Base-by-base conservation (phyloP, 768 basidiomycete species). In the Psilocybe azurescens region DNA sequence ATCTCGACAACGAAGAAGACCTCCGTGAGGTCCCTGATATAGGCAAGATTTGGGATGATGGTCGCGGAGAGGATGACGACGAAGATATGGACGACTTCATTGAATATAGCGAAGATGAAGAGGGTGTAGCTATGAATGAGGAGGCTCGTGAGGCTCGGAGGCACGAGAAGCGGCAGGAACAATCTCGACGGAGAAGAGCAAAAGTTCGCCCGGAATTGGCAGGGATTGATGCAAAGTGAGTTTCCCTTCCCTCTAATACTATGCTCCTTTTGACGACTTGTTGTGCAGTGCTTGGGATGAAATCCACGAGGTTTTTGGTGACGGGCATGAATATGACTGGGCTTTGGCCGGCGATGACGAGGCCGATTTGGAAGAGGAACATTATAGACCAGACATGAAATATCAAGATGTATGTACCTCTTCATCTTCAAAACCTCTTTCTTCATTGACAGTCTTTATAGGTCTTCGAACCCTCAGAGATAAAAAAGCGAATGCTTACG, bases 391-490 rank as follows among this genome's bases (percentile, higher is more conserved):
- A 8, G 90, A 93, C 56, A 91, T 91, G 82, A 90, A 84, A 71
- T 94, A 94, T 69, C 88, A 90, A 64, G 95, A 97, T 73, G 94
- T 97, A 66, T 51, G 78, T 69, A 8, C 4, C 14, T 29, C 16
- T 36, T 58, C 58, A 61, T 61, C 69, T 44, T 53, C 38, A 53
- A 49, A 48, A 53, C 30, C 41, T 52, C 50, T 30, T 52, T 39
- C 51, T 58, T 59, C 57, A 59, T 36, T 58, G 28, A 64, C 58
- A 65, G 48, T 47, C 58, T 20, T 38, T 53, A 11, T 68, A 99
- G 95, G 94, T 99, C 63, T 99, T 99, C 67, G 97, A 99, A 72
- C 97, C 97, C 0, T 92, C 96, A 10, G 95, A 98, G 79, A 99
- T 99, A 71, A 88, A 87, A 55, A 90, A 89, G 62, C 86, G 93